Evolutionary conservation across 2,329 filamentous ascomycete species (phyloP).

Genomic region (Ophiosphaerella korrae): DNA sequence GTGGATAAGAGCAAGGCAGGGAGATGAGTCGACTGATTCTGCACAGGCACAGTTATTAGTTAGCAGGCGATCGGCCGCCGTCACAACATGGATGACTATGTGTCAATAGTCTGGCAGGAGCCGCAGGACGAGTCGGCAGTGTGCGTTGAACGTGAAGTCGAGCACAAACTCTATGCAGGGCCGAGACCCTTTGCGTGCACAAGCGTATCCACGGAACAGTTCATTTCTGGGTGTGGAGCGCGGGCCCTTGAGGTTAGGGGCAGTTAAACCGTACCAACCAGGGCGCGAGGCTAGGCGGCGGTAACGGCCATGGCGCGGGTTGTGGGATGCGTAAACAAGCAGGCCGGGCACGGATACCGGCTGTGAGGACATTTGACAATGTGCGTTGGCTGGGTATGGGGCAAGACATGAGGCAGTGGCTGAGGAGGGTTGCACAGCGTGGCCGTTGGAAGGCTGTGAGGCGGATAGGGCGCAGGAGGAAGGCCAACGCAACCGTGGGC

Average conservation of each 20-base stretch:
- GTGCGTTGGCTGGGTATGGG: neutral
- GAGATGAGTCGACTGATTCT: too few species aligned
- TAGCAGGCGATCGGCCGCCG: too few species aligned
- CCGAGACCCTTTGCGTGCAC: constrained; percentile 1
- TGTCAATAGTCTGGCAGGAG: neutral
- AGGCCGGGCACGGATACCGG: neutral
- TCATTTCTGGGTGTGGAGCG: constrained; percentile 6
- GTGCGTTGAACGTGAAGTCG: neutral
- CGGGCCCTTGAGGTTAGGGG: neutral
- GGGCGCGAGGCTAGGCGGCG: neutral
- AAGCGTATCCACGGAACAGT: constrained; percentile 4
- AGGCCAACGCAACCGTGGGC: constrained; percentile 1
- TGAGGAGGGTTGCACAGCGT: neutral
- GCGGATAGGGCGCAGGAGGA: neutral
- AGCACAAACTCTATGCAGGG: neutral
- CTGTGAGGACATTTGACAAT: neutral
- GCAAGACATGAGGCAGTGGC: neutral
- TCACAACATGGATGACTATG: neutral
- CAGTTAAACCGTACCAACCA: neutral
- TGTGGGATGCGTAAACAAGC: neutral
- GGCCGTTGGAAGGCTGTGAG: neutral
- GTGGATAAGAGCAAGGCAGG: too few species aligned
- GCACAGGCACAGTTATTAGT: too few species aligned
- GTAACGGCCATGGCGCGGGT: neutral
- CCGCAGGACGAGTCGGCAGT: neutral